Base-by-base conservation (phyloP, 2,329 filamentous ascomycete species). In the Ophiostoma quercus region DNA sequence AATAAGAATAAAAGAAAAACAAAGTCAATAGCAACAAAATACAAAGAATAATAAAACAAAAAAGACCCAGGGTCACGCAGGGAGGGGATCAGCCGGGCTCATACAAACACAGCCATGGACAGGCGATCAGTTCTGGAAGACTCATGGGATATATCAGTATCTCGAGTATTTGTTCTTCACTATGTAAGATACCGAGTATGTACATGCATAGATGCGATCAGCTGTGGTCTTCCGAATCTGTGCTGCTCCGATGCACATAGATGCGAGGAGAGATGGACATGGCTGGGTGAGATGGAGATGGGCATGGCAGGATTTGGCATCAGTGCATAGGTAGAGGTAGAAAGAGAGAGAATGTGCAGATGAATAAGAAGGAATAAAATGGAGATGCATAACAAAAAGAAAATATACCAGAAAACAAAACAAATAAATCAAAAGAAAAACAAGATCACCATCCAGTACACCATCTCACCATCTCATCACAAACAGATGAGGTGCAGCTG, bases 391-490 rank as follows among this genome's bases (percentile, higher is more conserved):
- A 63, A n/a, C 2, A 39, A 63, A 37, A 16, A 34, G 29, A 37
- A 37, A 34, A 34, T 8, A 34, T 19, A 32, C 6, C 12, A 34
- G 25, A 62, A 62, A 62, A 14, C 2, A 62, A 62, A 29, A 62
- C 11, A 29, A 29, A 29, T 14, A 41, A 41, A 41, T 39, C 8
- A 39, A 41, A 41, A 41, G 39, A 14, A 41, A 41, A 12, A 14
- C 25, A 32, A 65, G 19, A 63, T 63, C 60, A 32, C 29, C 29
- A 65, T 39, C 22, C 16, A 29, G 22, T 57, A 57, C 51, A 57
- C 51, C 51, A 57, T 57, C 51, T 57, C 51, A 57, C 51, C 51
- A 57, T 57, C 51, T 57, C n/a, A 25, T 57, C 51, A 57, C 51
- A 57, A 3, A 25, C 51, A 57, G 51, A 25, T 57, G 51, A 57